Conservation (phyloP, 495 filamentous ascomycete genomes). For the Filosporella fistucella region DNA sequence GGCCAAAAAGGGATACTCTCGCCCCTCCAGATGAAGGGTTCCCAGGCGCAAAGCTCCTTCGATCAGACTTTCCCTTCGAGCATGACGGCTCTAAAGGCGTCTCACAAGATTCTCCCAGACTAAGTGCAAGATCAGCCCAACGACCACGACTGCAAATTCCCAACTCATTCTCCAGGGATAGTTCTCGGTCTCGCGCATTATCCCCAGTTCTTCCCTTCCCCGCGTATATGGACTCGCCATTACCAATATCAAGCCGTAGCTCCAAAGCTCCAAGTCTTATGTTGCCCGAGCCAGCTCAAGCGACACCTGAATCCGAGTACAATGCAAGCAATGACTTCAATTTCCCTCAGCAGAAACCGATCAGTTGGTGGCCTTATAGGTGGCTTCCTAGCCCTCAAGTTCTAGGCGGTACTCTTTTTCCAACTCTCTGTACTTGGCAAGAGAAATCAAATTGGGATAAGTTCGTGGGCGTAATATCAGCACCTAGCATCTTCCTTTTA, state of each 20-base stretch:
- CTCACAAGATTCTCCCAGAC: conserved; percentile 28
- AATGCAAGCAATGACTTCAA: neutral
- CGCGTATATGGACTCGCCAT: conserved; percentile 23
- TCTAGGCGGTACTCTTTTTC: conserved; percentile 77
- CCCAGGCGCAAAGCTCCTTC: conserved; percentile 21
- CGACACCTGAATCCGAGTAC: conserved; percentile 26
- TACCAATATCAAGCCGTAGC: conserved; percentile 18
- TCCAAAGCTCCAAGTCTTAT: conserved; percentile 23
- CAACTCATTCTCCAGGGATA: conserved; percentile 17
- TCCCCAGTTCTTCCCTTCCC: conserved; percentile 23
- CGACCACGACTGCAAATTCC: conserved; percentile 21
- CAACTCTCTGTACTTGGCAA: conserved; percentile 75
- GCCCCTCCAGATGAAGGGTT: conserved; percentile 22
- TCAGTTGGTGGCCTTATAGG: conserved; percentile 71
- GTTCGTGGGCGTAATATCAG: conserved; percentile 69
- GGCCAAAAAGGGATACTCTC: conserved; percentile 12
- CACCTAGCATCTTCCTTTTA: conserved; percentile 85
- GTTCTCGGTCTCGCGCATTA: conserved; percentile 12
- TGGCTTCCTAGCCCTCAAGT: conserved; percentile 64
- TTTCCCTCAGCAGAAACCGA: conserved; percentile 28
- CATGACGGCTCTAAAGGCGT: neutral
- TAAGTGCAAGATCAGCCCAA: conserved; percentile 14
- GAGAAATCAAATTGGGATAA: conserved; percentile 76
- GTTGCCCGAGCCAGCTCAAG: conserved; percentile 18
- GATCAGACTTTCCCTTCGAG: conserved; percentile 8